phyloP scores from a whole-genome alignment of 208 protist genomes.

The Leishmania major region DNA sequence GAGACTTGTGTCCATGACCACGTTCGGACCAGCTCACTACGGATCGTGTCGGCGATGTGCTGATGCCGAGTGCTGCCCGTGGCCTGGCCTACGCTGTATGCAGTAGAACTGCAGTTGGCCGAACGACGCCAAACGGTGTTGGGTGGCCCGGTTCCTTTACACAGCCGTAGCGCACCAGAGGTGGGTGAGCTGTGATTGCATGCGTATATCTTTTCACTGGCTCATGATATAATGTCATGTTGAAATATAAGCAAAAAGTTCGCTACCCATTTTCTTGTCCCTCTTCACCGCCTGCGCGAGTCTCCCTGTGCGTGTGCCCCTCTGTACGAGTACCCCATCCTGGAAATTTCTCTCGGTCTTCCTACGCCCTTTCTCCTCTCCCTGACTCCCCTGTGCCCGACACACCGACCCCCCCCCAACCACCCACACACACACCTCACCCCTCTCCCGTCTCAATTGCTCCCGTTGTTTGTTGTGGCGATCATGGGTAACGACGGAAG shows the following conservation, averaged over 20 bases:
- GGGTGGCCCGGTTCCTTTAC: background rate
- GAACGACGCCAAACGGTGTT: background rate
- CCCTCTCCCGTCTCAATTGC: background rate
- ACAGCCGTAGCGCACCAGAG: background rate
- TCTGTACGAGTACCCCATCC: background rate
- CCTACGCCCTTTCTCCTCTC: background rate
- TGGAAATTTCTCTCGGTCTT: background rate
- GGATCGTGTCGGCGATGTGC: background rate
- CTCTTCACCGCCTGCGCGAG: background rate
- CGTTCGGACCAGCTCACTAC: background rate
- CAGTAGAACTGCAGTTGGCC: background rate
- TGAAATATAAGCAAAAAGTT: background rate
- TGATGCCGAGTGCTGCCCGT: background rate
- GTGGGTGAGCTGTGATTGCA: background rate
- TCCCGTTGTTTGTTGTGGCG: background rate
- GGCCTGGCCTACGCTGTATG: background rate
- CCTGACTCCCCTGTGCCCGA: background rate
- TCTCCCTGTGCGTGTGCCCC: background rate
- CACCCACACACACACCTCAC: too few relatives aligned
- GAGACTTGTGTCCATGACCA: background rate
- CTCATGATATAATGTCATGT: too few relatives aligned
- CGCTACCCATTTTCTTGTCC: background rate
- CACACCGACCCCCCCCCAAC: too few relatives aligned
- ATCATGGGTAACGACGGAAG: background rate
- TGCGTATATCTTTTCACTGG: background rate